Percentiles rank a stretch among this genome's conserved stretches.
These are phyloP conservation scores for Acanthamoeba healyi DNA, from an alignment of 208 protist genomes.

Conservation along the genomic window DNA sequence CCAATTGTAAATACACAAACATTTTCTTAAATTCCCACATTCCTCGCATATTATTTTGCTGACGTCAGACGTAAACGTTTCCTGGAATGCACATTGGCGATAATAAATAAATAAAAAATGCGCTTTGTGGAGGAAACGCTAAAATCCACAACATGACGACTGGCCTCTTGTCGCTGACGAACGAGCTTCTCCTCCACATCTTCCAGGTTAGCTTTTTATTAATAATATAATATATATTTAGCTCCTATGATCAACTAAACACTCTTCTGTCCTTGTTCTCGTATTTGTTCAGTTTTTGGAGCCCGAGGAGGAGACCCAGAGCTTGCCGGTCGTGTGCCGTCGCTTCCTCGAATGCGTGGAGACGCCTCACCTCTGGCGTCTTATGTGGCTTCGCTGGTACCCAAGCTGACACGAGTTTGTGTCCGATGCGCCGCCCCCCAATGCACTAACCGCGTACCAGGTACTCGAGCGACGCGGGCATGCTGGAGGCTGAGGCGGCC, in stretches of 20 bases:
- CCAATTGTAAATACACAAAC: neutral
- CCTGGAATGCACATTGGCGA: neutral
- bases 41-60: no score
- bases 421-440: no score
- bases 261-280: no score
- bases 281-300: neutral
- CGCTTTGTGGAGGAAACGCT: no score
- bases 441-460: neutral
- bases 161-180: neutral
- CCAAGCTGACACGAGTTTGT: no score
- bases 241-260: no score
- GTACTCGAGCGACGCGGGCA: neutral
- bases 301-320: neutral
- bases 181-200: neutral
- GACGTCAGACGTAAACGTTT: neutral
- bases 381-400: constrained; percentile 1
- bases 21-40: no score
- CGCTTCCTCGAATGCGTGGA: neutral
- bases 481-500: neutral
- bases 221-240: no score
- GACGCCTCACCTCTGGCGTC: neutral
- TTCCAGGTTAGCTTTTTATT: neutral
- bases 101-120: neutral
- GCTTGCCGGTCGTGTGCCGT: neutral
- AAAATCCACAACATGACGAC: neutral